Conservation (phyloP, 371 early-diverging fungal genomes). For the Syncephalastrum racemosum region DNA sequence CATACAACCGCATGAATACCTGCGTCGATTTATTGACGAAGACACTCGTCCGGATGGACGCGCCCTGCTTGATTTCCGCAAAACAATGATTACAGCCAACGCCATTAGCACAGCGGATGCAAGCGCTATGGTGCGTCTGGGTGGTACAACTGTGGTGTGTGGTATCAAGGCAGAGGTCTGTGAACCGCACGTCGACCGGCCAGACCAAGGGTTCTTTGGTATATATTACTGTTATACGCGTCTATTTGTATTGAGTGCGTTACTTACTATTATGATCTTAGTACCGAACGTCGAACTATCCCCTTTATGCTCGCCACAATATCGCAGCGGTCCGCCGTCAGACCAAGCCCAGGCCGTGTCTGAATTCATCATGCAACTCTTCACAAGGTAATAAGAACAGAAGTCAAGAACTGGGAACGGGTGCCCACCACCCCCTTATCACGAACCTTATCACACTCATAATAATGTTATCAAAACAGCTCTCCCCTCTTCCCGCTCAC, state of each 20-base stretch:
- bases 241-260: not conserved
- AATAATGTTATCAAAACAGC: slow-evolving; percentile 23
- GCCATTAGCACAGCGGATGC: slow-evolving; percentile 84
- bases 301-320: slow-evolving; percentile 82
- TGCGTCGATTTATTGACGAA: slow-evolving; percentile 78
- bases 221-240: not conserved
- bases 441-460: slow-evolving; percentile 2
- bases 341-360: slow-evolving; percentile 86
- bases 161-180: slow-evolving; percentile 96
- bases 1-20: slow-evolving; percentile 88
- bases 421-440: not conserved
- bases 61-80: slow-evolving; percentile 58
- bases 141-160: slow-evolving; percentile 89
- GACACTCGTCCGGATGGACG: slow-evolving; percentile 87
- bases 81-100: slow-evolving; percentile 60
- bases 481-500: slow-evolving; percentile 66
- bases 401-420: not conserved
- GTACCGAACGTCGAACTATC: slow-evolving; percentile 92
- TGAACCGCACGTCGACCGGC: slow-evolving; percentile 70
- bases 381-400: slow-evolving; percentile 57
- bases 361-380: slow-evolving; percentile 71
- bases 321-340: slow-evolving; percentile 86
- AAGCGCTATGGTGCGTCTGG: slow-evolving; percentile 85
- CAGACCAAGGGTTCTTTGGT: slow-evolving; percentile 83
- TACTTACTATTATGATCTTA: slow-evolving; percentile 17